phyloP scores from a whole-genome alignment of 208 protist genomes.

The Crithidia bombi region DNA sequence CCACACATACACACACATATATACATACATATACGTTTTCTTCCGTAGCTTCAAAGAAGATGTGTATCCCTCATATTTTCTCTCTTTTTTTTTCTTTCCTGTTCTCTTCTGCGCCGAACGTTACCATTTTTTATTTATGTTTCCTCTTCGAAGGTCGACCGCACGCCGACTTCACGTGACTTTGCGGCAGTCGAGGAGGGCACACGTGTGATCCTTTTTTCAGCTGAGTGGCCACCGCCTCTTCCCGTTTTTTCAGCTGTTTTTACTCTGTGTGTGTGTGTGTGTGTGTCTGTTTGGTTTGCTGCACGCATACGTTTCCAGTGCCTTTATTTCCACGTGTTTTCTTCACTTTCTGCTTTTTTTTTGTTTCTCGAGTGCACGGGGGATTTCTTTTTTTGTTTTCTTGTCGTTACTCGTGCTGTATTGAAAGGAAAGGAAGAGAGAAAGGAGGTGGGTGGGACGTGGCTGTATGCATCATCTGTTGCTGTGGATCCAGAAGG shows the following conservation, averaged over 20 bases:
- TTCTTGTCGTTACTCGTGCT: neutral
- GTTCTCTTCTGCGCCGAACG: neutral
- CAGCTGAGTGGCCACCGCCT: no score
- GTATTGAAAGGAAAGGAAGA: neutral
- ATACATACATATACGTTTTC: neutral
- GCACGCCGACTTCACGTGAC: no score
- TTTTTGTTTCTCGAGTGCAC: neutral
- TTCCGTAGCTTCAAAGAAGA: neutral
- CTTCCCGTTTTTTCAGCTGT: neutral
- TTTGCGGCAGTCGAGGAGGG: no score
- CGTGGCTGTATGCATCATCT: no score
- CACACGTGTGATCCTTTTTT: no score
- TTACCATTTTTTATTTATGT: neutral
- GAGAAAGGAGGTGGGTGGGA: no score
- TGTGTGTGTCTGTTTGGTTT: neutral
- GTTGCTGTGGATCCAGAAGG: no score
- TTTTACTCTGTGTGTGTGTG: neutral
- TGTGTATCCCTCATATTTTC: neutral
- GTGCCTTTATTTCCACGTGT: neutral
- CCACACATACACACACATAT: no score
- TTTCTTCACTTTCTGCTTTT: neutral
- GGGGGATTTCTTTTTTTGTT: slow-evolving; percentile 2
- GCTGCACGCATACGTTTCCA: neutral
- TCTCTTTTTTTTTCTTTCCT: neutral
- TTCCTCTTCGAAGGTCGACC: no score